Evolutionary conservation across 176 grass and related monocot genomes (phyloP).

Genomic region (Coix lacrymajobi): DNA sequence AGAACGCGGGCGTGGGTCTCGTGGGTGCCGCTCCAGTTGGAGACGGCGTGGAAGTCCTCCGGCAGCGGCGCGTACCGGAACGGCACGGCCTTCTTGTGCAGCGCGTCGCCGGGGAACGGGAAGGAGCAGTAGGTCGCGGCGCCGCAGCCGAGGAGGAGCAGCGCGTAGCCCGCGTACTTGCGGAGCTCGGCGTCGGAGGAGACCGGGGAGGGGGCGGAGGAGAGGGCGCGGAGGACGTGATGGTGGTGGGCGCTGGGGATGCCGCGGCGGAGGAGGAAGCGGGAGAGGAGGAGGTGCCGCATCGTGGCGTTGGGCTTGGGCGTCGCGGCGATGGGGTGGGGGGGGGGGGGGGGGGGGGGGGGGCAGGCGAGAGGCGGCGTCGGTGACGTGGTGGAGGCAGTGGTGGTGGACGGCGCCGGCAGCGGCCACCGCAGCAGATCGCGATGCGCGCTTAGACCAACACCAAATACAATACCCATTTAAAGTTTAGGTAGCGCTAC

Average conservation of each 20-base stretch:
- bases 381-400: not conserved
- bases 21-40: conserved; percentile 95
- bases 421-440: conserved; percentile 32
- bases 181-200: conserved; percentile 34
- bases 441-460: conserved; percentile 6
- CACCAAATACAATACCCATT: too few species aligned
- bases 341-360: too few species aligned
- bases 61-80: conserved; percentile 60
- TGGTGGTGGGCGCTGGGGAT: not conserved
- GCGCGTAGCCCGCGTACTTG: conserved; percentile 55
- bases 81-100: conserved; percentile 88
- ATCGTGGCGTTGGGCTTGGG: not conserved
- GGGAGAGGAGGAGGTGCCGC: conserved; percentile 55
- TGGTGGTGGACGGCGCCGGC: not conserved
- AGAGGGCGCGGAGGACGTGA: conserved; percentile 24
- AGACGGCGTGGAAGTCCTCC: conserved; percentile 78
- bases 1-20: conserved; percentile 78
- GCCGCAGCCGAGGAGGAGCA: conserved; percentile 41
- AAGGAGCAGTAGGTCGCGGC: conserved; percentile 96
- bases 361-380: not conserved
- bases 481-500: too few species aligned
- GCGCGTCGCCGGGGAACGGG: conserved; percentile 55
- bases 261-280: conserved; percentile 32
- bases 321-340: not conserved
- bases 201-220: conserved; percentile 28